Percentiles rank a stretch among this genome's conserved stretches.
These are phyloP conservation scores for Chalciporus piperatoides DNA, from an alignment of 1,284 basidiomycete species.

Conservation along the genomic window DNA sequence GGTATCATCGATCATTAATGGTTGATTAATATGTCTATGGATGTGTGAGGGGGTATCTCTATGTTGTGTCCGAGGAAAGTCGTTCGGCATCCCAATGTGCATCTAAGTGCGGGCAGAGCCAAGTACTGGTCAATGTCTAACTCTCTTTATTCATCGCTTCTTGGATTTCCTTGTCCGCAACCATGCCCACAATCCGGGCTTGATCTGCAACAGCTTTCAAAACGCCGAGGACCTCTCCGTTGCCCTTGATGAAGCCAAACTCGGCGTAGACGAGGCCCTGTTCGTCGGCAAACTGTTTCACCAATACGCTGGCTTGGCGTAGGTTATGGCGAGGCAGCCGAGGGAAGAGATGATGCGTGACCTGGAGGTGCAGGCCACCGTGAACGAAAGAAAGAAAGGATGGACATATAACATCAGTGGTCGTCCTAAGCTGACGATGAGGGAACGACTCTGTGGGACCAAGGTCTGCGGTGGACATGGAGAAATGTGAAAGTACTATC, in stretches of 20 bases:
- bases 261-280: constrained; percentile 86
- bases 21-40: background rate
- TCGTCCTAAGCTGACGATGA: constrained; percentile 92
- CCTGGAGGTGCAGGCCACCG: constrained; percentile 92
- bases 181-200: constrained; percentile 68
- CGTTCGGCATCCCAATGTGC: background rate
- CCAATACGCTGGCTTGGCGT: constrained; percentile 72
- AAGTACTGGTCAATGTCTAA: constrained; percentile 10
- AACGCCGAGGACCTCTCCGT: constrained; percentile 73
- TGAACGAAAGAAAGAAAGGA: constrained; percentile 85
- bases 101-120: background rate
- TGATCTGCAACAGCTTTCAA: constrained; percentile 81
- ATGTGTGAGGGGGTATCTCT: constrained; percentile 20
- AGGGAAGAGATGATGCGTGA: constrained; percentile 97
- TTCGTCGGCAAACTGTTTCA: constrained; percentile 83
- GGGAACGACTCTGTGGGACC: constrained; percentile 91
- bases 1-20: background rate
- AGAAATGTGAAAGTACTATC: constrained; percentile 98
- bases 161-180: constrained; percentile 62
- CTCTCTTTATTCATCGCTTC: constrained; percentile 49
- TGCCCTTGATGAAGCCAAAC: constrained; percentile 86
- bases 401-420: constrained; percentile 91
- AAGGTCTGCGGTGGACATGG: constrained; percentile 90
- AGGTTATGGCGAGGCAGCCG: constrained; percentile 94
- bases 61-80: background rate